phyloP scores from a whole-genome alignment of 148 eudicot genomes.

The Diospyros kaki region DNA sequence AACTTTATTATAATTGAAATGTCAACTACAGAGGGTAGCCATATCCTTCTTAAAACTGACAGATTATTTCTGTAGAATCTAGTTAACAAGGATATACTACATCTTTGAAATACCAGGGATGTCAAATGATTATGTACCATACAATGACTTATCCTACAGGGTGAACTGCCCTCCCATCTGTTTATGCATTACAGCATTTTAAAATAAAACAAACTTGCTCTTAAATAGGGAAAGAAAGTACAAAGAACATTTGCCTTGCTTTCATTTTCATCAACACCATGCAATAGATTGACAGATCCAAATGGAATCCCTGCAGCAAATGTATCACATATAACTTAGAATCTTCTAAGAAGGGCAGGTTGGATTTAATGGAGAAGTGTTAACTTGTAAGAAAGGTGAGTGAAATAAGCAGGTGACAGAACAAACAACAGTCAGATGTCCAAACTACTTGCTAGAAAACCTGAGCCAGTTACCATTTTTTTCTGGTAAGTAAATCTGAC shows the following conservation, averaged over 20 bases:
- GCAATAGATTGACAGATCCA: slow-evolving; percentile 86
- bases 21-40: neutral
- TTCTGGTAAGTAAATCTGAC: too few relatives aligned
- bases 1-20: neutral
- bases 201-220: slow-evolving; percentile 10
- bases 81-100: neutral
- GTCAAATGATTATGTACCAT: neutral
- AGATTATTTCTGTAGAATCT: neutral
- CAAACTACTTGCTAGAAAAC: neutral
- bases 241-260: slow-evolving; percentile 68
- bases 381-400: neutral
- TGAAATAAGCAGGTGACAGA: neutral
- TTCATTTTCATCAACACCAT: slow-evolving; percentile 96
- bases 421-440: neutral
- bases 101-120: neutral
- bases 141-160: neutral
- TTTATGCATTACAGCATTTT: neutral
- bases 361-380: neutral
- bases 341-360: slow-evolving; percentile 5
- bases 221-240: slow-evolving; percentile 24
- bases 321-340: neutral
- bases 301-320: slow-evolving; percentile 84
- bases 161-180: neutral
- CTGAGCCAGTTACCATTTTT: too few relatives aligned
- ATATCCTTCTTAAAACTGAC: neutral